phyloP scores from a whole-genome alignment of 2,329 filamentous ascomycete species.

The Claviceps quebecensis region DNA sequence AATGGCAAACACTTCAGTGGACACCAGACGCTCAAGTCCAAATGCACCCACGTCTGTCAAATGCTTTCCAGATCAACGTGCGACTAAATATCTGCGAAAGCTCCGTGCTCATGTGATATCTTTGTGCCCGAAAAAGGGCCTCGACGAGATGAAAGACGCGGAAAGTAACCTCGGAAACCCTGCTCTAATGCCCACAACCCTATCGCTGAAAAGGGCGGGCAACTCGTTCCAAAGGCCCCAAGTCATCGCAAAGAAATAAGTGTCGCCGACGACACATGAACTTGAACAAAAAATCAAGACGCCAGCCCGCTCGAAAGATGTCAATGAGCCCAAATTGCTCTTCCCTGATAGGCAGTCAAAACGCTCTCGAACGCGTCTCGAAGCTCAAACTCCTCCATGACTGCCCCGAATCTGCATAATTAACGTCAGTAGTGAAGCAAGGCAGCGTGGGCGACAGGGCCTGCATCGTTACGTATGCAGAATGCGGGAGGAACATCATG shows the following conservation, averaged over 20 bases:
- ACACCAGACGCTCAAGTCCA: background rate
- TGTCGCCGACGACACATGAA: background rate
- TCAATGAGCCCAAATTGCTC: conserved; percentile 8
- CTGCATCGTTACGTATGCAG: background rate
- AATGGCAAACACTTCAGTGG: too few relatives aligned
- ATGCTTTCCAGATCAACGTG: background rate
- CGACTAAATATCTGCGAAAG: background rate
- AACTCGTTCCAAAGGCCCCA: background rate
- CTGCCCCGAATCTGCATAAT: conserved; percentile 41
- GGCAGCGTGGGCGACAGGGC: background rate
- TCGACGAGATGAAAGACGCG: background rate
- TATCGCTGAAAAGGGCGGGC: background rate
- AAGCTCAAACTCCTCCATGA: conserved; percentile 55
- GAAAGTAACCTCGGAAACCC: background rate
- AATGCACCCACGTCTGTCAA: background rate
- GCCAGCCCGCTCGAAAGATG: background rate
- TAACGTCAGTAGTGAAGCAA: background rate
- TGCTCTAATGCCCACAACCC: background rate
- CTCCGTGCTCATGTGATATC: too few relatives aligned
- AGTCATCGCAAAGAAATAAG: background rate
- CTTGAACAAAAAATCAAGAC: background rate
- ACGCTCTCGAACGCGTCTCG: conserved; percentile 63
- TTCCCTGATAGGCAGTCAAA: conserved; percentile 10
- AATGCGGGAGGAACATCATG: background rate
- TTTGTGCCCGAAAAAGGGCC: background rate